A percentile compares a stretch with the other conserved stretches of the same genome.
These are phyloP conservation scores for Boletus fagicola DNA, from an alignment of 768 basidiomycete species.

Conservation along the genomic window DNA sequence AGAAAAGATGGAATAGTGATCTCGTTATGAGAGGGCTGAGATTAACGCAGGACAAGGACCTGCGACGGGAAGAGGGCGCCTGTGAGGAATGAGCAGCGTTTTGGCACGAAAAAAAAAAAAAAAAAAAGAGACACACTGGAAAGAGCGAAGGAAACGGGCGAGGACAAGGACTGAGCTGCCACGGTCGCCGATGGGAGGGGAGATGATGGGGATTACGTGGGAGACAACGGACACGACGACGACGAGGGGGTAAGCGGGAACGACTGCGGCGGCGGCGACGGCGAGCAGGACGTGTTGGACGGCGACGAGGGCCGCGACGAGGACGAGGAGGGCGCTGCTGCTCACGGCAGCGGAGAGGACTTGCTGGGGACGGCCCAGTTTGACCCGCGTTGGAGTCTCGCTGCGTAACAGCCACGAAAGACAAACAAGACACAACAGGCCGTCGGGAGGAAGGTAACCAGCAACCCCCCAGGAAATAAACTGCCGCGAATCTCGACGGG, in stretches of 20 bases:
- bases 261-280: neutral
- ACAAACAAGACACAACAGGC: constrained; percentile 20
- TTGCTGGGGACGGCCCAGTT: neutral
- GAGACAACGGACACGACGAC: neutral
- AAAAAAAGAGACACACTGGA: neutral
- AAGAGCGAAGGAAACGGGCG: neutral
- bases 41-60: neutral
- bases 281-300: neutral
- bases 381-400: constrained; percentile 8
- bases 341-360: neutral
- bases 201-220: neutral
- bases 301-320: neutral
- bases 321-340: neutral
- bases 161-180: constrained; percentile 2
- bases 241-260: neutral
- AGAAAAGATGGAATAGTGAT: neutral
- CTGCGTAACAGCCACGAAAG: constrained; percentile 13
- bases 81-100: neutral
- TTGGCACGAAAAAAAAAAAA: neutral
- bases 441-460: neutral
- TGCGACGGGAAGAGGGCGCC: neutral
- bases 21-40: constrained; percentile 10
- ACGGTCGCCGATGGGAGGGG: neutral
- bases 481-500: no score
- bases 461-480: no score